Evolutionary conservation across 2,329 filamentous ascomycete species (phyloP).

Genomic region (Diaporthe destruens): DNA sequence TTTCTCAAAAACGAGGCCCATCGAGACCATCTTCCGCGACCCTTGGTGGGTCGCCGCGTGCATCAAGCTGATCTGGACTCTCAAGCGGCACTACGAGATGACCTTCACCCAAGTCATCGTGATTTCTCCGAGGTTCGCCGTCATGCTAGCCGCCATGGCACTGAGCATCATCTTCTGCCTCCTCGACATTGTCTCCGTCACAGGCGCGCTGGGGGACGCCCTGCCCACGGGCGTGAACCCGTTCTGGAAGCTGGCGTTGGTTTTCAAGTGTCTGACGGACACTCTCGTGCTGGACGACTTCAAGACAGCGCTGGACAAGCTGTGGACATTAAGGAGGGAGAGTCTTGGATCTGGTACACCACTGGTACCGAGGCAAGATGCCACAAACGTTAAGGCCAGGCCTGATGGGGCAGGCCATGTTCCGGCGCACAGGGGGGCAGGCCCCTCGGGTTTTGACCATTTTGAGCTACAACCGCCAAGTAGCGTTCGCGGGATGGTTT

Average conservation of each 20-base stretch:
- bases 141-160: slow-evolving; percentile 72
- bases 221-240: slow-evolving; percentile 68
- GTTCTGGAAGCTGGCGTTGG: slow-evolving; percentile 72
- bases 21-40: slow-evolving; percentile 54
- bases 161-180: slow-evolving; percentile 72
- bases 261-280: slow-evolving; percentile 77
- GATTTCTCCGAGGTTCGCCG: slow-evolving; percentile 73
- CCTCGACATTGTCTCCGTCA: slow-evolving; percentile 71
- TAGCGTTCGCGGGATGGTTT: slow-evolving; percentile 21
- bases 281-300: slow-evolving; percentile 77
- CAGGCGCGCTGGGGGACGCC: slow-evolving; percentile 55
- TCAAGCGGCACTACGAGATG: slow-evolving; percentile 72
- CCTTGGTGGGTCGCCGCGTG: slow-evolving; percentile 78
- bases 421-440: background rate
- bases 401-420: slow-evolving; percentile 26
- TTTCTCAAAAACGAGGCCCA: slow-evolving; percentile 33
- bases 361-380: background rate
- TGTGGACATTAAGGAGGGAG: slow-evolving; percentile 36
- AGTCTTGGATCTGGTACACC: slow-evolving; percentile 7
- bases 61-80: slow-evolving; percentile 71
- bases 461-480: slow-evolving; percentile 34
- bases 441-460: background rate
- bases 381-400: background rate
- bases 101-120: slow-evolving; percentile 67
- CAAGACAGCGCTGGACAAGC: slow-evolving; percentile 66